Percentiles rank a stretch among this genome's conserved stretches.
These are phyloP conservation scores for Suillus cothurnatus DNA, from an alignment of 768 basidiomycete genomes.

Conservation along the genomic window DNA sequence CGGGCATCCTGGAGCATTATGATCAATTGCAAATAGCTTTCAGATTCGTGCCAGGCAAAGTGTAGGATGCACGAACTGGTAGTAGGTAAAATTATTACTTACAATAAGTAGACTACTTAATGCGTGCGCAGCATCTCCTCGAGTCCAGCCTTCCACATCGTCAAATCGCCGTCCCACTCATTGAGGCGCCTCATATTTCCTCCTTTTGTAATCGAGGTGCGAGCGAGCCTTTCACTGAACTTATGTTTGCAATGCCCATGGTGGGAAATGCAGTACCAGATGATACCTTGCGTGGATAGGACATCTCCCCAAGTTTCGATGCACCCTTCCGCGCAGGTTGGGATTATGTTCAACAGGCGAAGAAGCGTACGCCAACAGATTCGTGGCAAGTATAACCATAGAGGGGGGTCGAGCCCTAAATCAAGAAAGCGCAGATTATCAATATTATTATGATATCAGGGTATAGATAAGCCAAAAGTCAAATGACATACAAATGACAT, in stretches of 20 bases:
- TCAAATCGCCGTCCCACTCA: constrained; percentile 50
- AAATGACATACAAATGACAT: constrained; percentile 51
- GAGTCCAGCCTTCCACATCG: constrained; percentile 37
- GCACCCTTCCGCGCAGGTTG: constrained; percentile 54
- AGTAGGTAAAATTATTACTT: too few species aligned
- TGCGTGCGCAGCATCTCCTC: constrained; percentile 13
- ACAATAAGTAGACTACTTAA: too few species aligned
- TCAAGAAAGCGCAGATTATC: neutral
- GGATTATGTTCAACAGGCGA: constrained; percentile 38
- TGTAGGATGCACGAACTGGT: too few species aligned
- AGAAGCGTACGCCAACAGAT: constrained; percentile 54
- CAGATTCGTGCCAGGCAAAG: too few species aligned
- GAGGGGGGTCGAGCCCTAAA: constrained; percentile 70
- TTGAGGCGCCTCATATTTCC: constrained; percentile 51
- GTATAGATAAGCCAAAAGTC: neutral
- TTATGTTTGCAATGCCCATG: constrained; percentile 32
- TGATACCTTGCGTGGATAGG: constrained; percentile 51
- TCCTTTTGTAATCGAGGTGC: constrained; percentile 29
- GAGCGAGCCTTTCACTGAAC: constrained; percentile 20
- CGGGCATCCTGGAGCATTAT: too few species aligned
- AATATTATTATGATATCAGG: neutral
- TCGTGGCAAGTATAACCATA: constrained; percentile 62
- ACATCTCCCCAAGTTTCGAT: constrained; percentile 40
- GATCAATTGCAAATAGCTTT: too few species aligned
- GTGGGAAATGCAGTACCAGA: constrained; percentile 49